Base-by-base conservation (phyloP, 129 eudicot species). In the Deinandra increscens region DNA sequence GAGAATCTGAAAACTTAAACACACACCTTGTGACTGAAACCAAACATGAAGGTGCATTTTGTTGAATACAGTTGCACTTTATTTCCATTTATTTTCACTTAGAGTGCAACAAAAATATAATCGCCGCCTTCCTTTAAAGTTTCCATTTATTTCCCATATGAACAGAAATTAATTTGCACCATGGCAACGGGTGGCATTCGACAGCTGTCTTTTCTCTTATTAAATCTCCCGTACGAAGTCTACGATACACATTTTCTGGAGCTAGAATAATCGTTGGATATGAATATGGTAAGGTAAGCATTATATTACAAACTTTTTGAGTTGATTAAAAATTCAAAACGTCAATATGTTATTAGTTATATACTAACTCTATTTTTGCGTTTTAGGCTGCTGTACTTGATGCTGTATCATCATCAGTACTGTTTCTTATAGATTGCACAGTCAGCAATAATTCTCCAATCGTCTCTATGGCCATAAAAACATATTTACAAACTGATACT, bases 341-440 rank as follows among this genome's bases (percentile, higher is more conserved):
- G 31, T 64, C 12, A 29, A 66, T 18, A 12, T 19, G 11, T 42
- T 31, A 63, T 73, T 58, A 54, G 60, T 31, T 63, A 26, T 43
- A 51, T 54, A 18, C 18, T 45, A 64, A 75, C 73, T 56, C 59
- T 15, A 56, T 29, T 58, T 63, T 56, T 70, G 19, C 64, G 46
- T 85, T 60, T 73, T 90, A 94, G 99, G 89, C 82, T 72, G 94
- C 91, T 12, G 79, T 90, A 82, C 86, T 94, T 60, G 87, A 90
- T 64, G 80, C 80, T 50, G 54, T 66, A 65, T 85, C 96, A 20
- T 79, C 80, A 51, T 78, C 90, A 37, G 81, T 85, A 60, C 75
- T 90, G 80, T 85, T 78, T 82, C 70, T 90, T 49, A 79, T 84
- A n/a, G 97, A 90, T 69, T 60, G 66, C 69, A 68, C 66, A 68